Conservation (phyloP, 1,284 basidiomycete genomes). For the Ustilago bromivora region DNA sequence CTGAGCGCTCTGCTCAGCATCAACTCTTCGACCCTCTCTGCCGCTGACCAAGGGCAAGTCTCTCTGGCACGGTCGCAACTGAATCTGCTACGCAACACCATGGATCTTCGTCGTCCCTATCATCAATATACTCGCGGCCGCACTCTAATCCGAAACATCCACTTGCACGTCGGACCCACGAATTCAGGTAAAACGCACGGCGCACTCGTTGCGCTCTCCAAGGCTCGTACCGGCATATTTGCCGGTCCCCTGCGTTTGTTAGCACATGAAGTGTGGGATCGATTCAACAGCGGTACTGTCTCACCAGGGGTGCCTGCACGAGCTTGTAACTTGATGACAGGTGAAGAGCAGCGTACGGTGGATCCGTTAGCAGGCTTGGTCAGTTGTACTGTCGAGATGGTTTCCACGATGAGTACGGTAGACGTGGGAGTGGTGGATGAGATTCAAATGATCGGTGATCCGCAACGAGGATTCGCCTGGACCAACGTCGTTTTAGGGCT, state of each 20-base stretch:
- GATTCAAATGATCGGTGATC: slow-evolving; percentile 93
- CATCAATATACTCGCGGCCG: slow-evolving; percentile 71
- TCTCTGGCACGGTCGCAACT: slow-evolving; percentile 43
- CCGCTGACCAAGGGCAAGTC: slow-evolving; percentile 15
- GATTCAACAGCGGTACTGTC: slow-evolving; percentile 89
- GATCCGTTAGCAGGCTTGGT: slow-evolving; percentile 75
- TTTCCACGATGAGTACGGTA: slow-evolving; percentile 72
- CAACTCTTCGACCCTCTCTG: not conserved
- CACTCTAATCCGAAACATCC: slow-evolving; percentile 78
- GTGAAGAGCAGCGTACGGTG: slow-evolving; percentile 87
- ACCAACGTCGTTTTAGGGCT: slow-evolving; percentile 83
- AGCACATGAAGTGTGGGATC: slow-evolving; percentile 93
- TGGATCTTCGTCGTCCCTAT: slow-evolving; percentile 63
- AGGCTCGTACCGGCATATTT: slow-evolving; percentile 81
- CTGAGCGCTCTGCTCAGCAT: slow-evolving; percentile 5
- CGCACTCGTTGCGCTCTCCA: slow-evolving; percentile 87
- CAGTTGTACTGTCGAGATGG: slow-evolving; percentile 95
- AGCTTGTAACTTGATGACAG: slow-evolving; percentile 89
- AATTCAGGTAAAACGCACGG: slow-evolving; percentile 97
- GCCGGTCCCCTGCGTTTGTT: slow-evolving; percentile 91
- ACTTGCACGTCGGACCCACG: slow-evolving; percentile 96
- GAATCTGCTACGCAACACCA: slow-evolving; percentile 33
- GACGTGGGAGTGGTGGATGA: slow-evolving; percentile 96
- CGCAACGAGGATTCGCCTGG: slow-evolving; percentile 85
- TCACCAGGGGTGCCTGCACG: slow-evolving; percentile 70